phyloP scores from a whole-genome alignment of 2,329 filamentous ascomycete genomes.

The Cercospora janseana region DNA sequence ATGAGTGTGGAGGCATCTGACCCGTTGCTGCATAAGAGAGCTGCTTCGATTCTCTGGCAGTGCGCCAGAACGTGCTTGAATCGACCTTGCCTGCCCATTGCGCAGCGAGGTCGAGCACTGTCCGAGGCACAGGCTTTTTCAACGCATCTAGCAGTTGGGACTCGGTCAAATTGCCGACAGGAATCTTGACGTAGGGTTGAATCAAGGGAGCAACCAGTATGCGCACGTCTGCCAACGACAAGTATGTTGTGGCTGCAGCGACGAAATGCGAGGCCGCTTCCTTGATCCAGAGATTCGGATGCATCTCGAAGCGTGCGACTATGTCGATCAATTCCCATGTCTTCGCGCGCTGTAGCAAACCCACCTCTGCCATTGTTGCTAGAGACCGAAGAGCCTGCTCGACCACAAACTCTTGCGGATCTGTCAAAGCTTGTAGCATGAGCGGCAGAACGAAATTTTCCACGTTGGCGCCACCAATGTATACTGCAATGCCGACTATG shows the following conservation, averaged over 20 bases:
- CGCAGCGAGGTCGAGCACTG: constrained; percentile 80
- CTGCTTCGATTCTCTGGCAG: constrained; percentile 66
- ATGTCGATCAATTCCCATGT: constrained; percentile 86
- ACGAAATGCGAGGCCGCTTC: constrained; percentile 86
- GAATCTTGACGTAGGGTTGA: constrained; percentile 74
- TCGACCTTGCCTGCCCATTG: constrained; percentile 72
- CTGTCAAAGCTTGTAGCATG: constrained; percentile 91
- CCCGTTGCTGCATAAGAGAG: constrained; percentile 55
- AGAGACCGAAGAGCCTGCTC: constrained; percentile 86
- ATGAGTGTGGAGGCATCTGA: constrained; percentile 57
- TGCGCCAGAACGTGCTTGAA: constrained; percentile 82
- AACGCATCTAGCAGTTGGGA: constrained; percentile 74
- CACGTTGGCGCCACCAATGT: constrained; percentile 81
- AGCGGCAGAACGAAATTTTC: constrained; percentile 94
- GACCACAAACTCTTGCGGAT: constrained; percentile 90
- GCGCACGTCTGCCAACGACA: constrained; percentile 76
- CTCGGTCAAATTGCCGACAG: constrained; percentile 68
- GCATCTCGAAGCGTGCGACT: constrained; percentile 80
- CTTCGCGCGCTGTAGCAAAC: constrained; percentile 78
- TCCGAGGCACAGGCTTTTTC: constrained; percentile 74
- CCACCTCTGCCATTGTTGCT: constrained; percentile 82
- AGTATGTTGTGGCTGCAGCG: constrained; percentile 68
- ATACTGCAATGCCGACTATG: constrained; percentile 86
- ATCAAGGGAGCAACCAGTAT: constrained; percentile 82
- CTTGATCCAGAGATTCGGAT: constrained; percentile 92